A percentile compares a stretch with the other conserved stretches of the same genome.
Evolutionary conservation across 345 rosid genomes (phyloP).

Genomic region (Diplotaxis tenuifolia): DNA sequence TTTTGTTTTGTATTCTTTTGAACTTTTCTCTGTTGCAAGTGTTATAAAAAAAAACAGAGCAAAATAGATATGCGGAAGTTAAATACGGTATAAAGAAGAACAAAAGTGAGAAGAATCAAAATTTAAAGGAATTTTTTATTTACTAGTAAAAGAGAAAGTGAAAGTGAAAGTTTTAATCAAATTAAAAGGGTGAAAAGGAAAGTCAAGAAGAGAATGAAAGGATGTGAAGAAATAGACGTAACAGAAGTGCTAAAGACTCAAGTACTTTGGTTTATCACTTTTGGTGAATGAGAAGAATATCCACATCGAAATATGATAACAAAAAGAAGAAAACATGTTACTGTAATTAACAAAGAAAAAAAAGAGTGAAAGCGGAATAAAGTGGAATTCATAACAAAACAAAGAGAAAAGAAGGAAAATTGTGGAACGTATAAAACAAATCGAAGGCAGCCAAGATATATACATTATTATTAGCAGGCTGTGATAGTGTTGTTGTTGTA

Average conservation of each 20-base stretch:
- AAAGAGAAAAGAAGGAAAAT: constrained; percentile 21
- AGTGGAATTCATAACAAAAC: constrained; percentile 32
- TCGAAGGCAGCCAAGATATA: constrained; percentile 26
- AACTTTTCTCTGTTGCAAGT: too few relatives aligned
- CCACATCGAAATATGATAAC: constrained; percentile 12
- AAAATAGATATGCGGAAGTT: background rate
- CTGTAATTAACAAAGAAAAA: constrained; percentile 2
- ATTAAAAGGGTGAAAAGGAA: constrained; percentile 18
- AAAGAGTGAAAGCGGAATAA: constrained; percentile 25
- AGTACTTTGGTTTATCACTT: constrained; percentile 19
- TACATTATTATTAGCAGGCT: background rate
- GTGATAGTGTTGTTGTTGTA: background rate
- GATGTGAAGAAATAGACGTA: constrained; percentile 38
- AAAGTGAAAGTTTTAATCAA: background rate
- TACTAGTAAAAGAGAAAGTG: background rate
- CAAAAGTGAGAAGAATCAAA: background rate
- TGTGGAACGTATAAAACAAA: constrained; percentile 22
- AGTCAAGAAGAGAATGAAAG: constrained; percentile 33
- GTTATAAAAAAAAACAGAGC: too few relatives aligned
- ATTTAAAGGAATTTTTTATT: background rate
- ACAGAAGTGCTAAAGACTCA: constrained; percentile 6
- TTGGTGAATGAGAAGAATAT: constrained; percentile 23
- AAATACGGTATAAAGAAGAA: background rate
- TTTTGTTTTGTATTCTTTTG: too few relatives aligned
- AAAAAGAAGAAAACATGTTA: background rate